These are phyloP conservation scores for Jacaranda copaia DNA, from an alignment of 257 asterid species.

Conservation along the genomic window DNA sequence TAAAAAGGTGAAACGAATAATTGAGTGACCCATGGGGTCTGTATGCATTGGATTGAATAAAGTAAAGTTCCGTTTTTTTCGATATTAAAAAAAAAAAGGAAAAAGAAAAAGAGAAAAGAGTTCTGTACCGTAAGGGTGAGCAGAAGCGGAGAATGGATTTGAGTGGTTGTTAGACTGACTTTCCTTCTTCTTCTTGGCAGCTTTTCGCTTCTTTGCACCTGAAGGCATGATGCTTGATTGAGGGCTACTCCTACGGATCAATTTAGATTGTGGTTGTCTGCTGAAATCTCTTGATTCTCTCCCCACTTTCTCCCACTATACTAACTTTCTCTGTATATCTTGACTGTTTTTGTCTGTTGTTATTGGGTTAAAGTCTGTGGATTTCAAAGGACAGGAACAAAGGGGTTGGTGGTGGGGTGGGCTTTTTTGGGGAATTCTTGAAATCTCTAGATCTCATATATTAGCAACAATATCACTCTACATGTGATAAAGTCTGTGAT, in stretches of 20 bases:
- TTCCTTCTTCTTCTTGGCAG: conserved; percentile 63
- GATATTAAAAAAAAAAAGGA: background rate
- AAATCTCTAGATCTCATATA: background rate
- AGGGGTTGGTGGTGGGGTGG: conserved; percentile 16
- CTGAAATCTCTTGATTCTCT: conserved; percentile 25
- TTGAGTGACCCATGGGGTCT: conserved; percentile 36
- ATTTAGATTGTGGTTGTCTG: conserved; percentile 28
- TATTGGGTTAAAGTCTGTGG: conserved; percentile 9
- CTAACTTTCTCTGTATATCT: conserved; percentile 1
- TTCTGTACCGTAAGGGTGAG: conserved; percentile 46
- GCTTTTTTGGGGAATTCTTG: background rate
- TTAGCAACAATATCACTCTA: background rate
- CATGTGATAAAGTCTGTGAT: background rate
- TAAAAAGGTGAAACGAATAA: conserved; percentile 29
- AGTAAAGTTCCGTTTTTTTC: background rate
- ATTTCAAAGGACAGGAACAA: conserved; percentile 25
- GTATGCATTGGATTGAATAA: conserved; percentile 26
- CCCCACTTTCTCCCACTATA: conserved; percentile 22
- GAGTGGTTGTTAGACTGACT: conserved; percentile 31
- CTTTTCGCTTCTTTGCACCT: conserved; percentile 60
- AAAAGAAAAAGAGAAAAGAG: background rate
- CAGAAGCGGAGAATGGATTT: conserved; percentile 27
- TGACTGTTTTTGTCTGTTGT: conserved; percentile 27
- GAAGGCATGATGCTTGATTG: conserved; percentile 56
- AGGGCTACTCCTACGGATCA: conserved; percentile 20